Evolutionary conservation across 2,329 filamentous ascomycete species (phyloP).

Genomic region (Metarhizium anisopliae): DNA sequence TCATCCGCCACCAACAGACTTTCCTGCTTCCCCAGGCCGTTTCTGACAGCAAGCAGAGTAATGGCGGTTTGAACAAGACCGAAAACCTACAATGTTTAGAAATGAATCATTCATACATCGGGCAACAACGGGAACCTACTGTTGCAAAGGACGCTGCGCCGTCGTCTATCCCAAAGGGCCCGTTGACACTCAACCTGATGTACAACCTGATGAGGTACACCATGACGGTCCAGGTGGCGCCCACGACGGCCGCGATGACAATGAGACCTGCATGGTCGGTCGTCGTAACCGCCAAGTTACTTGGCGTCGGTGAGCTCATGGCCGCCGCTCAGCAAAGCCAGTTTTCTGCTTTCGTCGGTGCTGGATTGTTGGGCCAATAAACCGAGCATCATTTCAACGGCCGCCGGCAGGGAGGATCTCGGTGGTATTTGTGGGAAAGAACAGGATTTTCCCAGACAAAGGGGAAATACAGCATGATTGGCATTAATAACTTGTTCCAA

Average conservation of each 20-base stretch:
- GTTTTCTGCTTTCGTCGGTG: not conserved
- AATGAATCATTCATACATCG: too few species aligned
- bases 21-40: conserved; percentile 8
- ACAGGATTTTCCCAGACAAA: too few species aligned
- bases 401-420: too few species aligned
- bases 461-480: too few species aligned
- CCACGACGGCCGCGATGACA: conserved; percentile 10
- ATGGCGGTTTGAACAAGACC: conserved; percentile 6
- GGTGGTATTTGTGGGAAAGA: too few species aligned
- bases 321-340: not conserved
- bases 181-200: conserved; percentile 8
- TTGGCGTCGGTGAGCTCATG: not conserved
- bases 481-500: too few species aligned
- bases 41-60: conserved; percentile 5
- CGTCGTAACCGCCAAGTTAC: conserved; percentile 5
- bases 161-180: conserved; percentile 9
- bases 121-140: conserved; percentile 1
- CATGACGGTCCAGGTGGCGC: conserved; percentile 10
- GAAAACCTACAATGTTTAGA: conserved; percentile 1
- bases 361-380: not conserved
- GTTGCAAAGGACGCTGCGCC: conserved; percentile 8
- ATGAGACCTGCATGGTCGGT: conserved; percentile 9
- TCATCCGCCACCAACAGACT: not conserved
- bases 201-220: conserved; percentile 10
- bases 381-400: not conserved